Evolutionary conservation across 2,329 filamentous ascomycete genomes (phyloP), one percentile per base, ranked within the genome.

Genomic region (Penicillium sp.): DNA sequence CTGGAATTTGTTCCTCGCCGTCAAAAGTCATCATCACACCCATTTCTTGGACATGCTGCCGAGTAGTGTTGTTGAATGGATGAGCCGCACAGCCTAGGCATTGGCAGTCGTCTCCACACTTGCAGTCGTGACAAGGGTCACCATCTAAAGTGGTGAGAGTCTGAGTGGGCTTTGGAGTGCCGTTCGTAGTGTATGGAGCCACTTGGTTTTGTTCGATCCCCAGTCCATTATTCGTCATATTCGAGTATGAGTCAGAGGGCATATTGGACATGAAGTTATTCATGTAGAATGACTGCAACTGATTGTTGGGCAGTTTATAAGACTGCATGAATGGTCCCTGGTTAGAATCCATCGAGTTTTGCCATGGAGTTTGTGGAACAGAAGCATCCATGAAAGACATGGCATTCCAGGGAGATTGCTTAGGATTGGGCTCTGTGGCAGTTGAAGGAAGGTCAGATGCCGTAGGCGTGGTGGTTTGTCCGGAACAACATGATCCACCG

Each of bases 41-140:
- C 64, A 71, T 69, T 47, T 68, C 64, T 45, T 67, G 65, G 25
- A 71, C 64, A 43, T 67, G 64, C 32, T 68, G 60, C 35, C 62
- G 56, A 1, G 68, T 71, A 8, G 66, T 66, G 17, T 60, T 59
- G 43, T 72, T 72, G 45, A 64, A 71, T 2, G 69, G 69, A 48
- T 72, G 69, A 25, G 62, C 55, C 11, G 64, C 61, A 50, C 69
- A 72, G 11, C 65, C 68, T 18, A 71, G 45, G 45, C 69, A 72
- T 44, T 70, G 61, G 38, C 69, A 72, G 5, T 56, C 57, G 32
- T 69, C 63, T 14, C 69, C 68, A 43, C 68, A 71, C 28, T 52
- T 55, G 41, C 68, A 71, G 6, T 59, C 56, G 44, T 64, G 57
- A 9, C 46, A 52, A n/a, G 52, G 36, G 12, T 59, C 52, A 7